Base-by-base conservation (phyloP, 331 rosid genomes). In the Acacia concinna region DNA sequence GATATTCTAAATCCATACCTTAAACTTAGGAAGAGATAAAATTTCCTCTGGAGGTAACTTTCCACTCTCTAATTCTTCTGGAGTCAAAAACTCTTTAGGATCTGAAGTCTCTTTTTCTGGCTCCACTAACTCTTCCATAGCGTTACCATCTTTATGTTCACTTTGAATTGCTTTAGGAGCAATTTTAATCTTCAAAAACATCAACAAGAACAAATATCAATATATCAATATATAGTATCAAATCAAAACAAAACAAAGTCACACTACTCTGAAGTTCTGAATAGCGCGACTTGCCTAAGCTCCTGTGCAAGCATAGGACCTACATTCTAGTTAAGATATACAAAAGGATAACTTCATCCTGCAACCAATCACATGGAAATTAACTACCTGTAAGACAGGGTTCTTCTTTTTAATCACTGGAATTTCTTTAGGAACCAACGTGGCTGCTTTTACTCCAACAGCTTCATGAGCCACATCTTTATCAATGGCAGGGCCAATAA, bases 1-100 rank as follows among this genome's bases (percentile, higher is more conserved):
- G 34, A 81, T 57, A 81, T 27, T 66, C 79, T 28, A 35, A 44
- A 74, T 75, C 44, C 76, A 82, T 86, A 95, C 99, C 97, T 93
- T 95, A 82, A 93, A 95, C 96, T 86, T 93, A 57, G 99, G 98
- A 79, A 95, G 97, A 8, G 99, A 93, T 83, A 95, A 87, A 71
- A 93, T 84, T 75, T 91, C 97, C 91, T 93, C 96, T 8, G 92
- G 97, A 77, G 93, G 96, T 80, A 91, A 84, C 82, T 93, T 95
- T 67, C 96, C 93, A 21, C 77, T 79, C 77, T 93, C 92, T 81
- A 95, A 54, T 82, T 95, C 98, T 68, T 91, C 93, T 32, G 75
- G 88, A 82, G 93, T 84, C n/a, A 93, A 91, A 78, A 85, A 89
- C 62, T 87, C 75, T 78, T 87, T 87, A 38, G 80, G 82, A 83